These are phyloP conservation scores for Cryptomeria japonica DNA, from an alignment of 75 land plant genomes.

Conservation along the genomic window DNA sequence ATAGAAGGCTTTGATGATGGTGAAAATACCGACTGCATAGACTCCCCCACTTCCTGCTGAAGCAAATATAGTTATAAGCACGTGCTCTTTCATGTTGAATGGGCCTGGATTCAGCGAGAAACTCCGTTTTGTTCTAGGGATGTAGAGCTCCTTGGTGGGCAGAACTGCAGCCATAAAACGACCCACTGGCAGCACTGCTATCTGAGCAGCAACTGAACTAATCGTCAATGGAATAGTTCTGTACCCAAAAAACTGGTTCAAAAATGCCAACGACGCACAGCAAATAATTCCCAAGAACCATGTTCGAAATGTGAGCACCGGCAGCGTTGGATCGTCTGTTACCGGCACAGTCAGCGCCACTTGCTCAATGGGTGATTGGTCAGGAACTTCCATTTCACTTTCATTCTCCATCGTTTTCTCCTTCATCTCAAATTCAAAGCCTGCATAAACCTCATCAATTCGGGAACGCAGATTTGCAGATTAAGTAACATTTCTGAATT, in stretches of 20 bases:
- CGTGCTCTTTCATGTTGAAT: slow-evolving; percentile 84
- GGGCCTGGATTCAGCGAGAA: slow-evolving; percentile 84
- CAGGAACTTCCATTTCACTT: slow-evolving; percentile 17
- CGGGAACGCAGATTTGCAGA: no score
- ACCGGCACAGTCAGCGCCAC: slow-evolving; percentile 54
- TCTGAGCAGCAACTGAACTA: slow-evolving; percentile 40
- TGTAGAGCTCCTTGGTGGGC: slow-evolving; percentile 15
- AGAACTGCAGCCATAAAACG: slow-evolving; percentile 48
- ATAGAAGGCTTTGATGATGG: slow-evolving; percentile 74
- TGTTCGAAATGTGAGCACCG: slow-evolving; percentile 53
- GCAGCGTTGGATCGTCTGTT: slow-evolving; percentile 54
- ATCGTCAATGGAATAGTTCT: slow-evolving; percentile 36
- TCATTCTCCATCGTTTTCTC: neutral
- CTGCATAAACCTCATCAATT: no score
- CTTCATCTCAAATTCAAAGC: no score
- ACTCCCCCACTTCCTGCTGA: slow-evolving; percentile 49
- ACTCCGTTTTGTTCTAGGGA: slow-evolving; percentile 26
- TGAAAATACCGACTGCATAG: slow-evolving; percentile 59
- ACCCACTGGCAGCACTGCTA: slow-evolving; percentile 49
- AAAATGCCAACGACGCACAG: slow-evolving; percentile 40
- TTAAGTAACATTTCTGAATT: no score
- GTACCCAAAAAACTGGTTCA: slow-evolving; percentile 52
- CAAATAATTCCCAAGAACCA: slow-evolving; percentile 48
- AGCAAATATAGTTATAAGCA: slow-evolving; percentile 80
- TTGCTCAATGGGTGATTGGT: slow-evolving; percentile 54